Conservation (phyloP, 2,329 filamentous ascomycete genomes). For the Penicillium aurantiogriseum region DNA sequence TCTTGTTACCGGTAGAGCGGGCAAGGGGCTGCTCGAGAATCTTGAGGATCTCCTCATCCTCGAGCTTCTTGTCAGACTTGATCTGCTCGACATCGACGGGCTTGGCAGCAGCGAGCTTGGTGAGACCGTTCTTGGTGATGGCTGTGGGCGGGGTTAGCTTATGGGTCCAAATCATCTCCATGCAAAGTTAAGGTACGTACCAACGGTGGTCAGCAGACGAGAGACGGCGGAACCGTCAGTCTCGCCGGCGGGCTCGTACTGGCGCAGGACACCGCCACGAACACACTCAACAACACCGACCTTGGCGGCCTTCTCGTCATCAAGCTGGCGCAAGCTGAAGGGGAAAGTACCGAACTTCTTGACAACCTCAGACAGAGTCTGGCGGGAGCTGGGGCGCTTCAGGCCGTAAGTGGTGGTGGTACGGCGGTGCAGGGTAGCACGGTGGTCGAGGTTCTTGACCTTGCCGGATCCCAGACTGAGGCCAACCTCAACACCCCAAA, state of each 20-base stretch:
- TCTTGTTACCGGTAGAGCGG: slow-evolving; percentile 63
- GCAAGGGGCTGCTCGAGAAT: slow-evolving; percentile 84
- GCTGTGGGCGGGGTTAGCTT: slow-evolving; percentile 54
- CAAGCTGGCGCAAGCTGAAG: slow-evolving; percentile 94
- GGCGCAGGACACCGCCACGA: slow-evolving; percentile 83
- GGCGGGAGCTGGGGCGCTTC: slow-evolving; percentile 90
- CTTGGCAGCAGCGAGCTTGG: slow-evolving; percentile 75
- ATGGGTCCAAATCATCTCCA: neutral
- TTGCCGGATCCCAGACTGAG: slow-evolving; percentile 89
- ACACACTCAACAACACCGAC: slow-evolving; percentile 96
- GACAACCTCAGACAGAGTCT: slow-evolving; percentile 88
- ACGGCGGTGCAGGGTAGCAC: slow-evolving; percentile 87
- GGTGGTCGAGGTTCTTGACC: slow-evolving; percentile 85
- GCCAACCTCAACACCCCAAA: slow-evolving; percentile 97
- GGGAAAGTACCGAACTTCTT: slow-evolving; percentile 98
- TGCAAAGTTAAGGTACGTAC: slow-evolving; percentile 56
- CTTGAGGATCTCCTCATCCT: slow-evolving; percentile 90
- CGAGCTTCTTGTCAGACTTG: slow-evolving; percentile 97
- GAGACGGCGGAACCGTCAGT: slow-evolving; percentile 84
- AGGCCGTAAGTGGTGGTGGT: slow-evolving; percentile 88
- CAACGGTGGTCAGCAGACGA: slow-evolving; percentile 84
- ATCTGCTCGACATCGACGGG: slow-evolving; percentile 74
- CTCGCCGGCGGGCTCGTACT: slow-evolving; percentile 94
- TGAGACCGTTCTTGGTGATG: slow-evolving; percentile 96
- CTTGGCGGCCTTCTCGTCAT: slow-evolving; percentile 93